Base-by-base conservation (phyloP, 352 stramenopile species). In the Thalassiosira mediterranea region DNA sequence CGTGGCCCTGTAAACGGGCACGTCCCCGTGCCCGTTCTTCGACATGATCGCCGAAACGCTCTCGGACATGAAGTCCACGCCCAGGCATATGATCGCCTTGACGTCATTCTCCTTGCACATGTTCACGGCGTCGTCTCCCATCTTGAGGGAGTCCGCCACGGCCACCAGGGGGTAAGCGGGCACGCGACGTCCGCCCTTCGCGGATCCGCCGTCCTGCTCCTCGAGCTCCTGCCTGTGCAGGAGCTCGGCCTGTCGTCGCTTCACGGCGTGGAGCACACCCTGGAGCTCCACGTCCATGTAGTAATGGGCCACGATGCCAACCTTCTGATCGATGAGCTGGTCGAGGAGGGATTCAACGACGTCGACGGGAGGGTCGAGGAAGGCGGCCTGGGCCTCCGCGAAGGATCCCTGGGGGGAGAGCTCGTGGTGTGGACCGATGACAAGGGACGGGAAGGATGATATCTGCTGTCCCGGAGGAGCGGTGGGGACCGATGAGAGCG, bases 261-360 rank as follows among this genome's bases (percentile, higher is more conserved):
- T 71, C 0, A 92, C 46, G 0, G 83, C 75, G 32, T 83, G 69
- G 21, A 91, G 63, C 19, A 93, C 65, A 44, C 93, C 92, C 76
- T 98, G 95, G 26, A 98, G 87, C 87, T 98, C 96, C 1, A 97
- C 95, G 88, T 98, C 96, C 96, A 98, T 98, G 89, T 98, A 98
- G 75, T 98, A 98, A 62, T 98, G 96, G 17, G 96, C 96, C 23
- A 98, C 96, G 65, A 98, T 95, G 49, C 96, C 95, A 85, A 98
- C 96, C 61, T 98, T 97, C 67, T 96, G 95, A 28, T 92, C 82
- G 40, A 96, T 79, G 15, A 98, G 83, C 53, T 94, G 76, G 65
- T 89, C 86, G 29, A 97, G 88, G 2, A 98, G 78, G 31, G 95
- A 84, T 57, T 93, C 86, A 13, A 98, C 96, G 11, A 94, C 79